These are phyloP conservation scores for Haplosporangium sp. DNA, from an alignment of 371 early-diverging fungal species.

Conservation along the genomic window DNA sequence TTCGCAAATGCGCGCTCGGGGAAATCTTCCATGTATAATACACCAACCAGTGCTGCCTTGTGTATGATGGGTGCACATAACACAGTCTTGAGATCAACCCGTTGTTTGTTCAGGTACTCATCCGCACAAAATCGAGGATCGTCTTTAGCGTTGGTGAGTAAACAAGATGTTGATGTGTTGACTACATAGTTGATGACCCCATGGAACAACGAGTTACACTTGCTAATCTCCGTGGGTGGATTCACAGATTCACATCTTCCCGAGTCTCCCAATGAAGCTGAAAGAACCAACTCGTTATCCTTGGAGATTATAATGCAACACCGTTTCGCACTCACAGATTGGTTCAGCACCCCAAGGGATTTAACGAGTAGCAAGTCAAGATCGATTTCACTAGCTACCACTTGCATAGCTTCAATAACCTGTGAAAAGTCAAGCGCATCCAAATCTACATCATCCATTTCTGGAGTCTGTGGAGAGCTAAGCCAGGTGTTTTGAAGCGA, in stretches of 20 bases:
- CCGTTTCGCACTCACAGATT: constrained; percentile 38
- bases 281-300: constrained; percentile 36
- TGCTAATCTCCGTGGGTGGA: constrained; percentile 36
- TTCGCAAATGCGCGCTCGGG: constrained; percentile 68
- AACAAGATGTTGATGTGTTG: constrained; percentile 39
- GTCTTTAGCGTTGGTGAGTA: constrained; percentile 46
- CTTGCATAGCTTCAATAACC: constrained; percentile 56
- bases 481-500: constrained; percentile 28
- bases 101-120: constrained; percentile 52
- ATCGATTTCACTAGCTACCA: constrained; percentile 52
- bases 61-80: constrained; percentile 70
- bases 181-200: constrained; percentile 52
- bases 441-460: constrained; percentile 43
- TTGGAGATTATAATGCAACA: constrained; percentile 51
- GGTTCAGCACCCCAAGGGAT: constrained; percentile 48
- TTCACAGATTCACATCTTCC: constrained; percentile 43
- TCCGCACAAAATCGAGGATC: constrained; percentile 54
- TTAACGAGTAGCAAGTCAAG: constrained; percentile 45
- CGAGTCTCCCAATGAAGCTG: constrained; percentile 36
- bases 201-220: constrained; percentile 37
- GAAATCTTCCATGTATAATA: constrained; percentile 67
- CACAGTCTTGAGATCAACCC: constrained; percentile 61
- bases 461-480: constrained; percentile 34
- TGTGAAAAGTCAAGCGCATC: constrained; percentile 53
- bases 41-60: constrained; percentile 62